phyloP scores from a whole-genome alignment of 169 alveolate species.

The Cryptosporidium ryanae region DNA sequence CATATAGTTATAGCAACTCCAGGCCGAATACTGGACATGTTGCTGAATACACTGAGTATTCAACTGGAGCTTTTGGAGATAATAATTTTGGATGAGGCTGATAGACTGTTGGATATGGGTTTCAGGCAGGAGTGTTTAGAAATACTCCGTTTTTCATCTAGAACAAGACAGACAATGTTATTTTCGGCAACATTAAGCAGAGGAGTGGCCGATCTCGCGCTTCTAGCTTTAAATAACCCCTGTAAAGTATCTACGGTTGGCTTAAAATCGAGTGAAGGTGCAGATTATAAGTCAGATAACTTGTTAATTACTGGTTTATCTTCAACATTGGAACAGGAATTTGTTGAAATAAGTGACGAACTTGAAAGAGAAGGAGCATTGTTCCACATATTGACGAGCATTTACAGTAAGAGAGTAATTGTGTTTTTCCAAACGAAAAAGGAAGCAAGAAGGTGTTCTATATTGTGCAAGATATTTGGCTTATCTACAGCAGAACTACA shows the following conservation, averaged over 20 bases:
- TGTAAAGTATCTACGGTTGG: conserved; percentile 64
- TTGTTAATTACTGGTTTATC: conserved; percentile 76
- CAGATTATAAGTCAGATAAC: conserved; percentile 1
- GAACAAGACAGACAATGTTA: conserved; percentile 86
- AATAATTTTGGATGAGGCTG: conserved; percentile 95
- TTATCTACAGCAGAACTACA: conserved; percentile 93
- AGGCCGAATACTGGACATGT: conserved; percentile 96
- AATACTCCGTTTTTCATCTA: conserved; percentile 77
- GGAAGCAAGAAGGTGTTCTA: conserved; percentile 90
- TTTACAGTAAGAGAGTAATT: conserved; percentile 80
- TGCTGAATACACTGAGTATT: conserved; percentile 78
- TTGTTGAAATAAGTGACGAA: conserved; percentile 76
- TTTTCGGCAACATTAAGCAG: conserved; percentile 91
- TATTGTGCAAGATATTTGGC: conserved; percentile 86
- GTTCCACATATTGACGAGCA: conserved; percentile 78
- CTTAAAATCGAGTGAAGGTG: not conserved
- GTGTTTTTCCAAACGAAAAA: conserved; percentile 90
- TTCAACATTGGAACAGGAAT: conserved; percentile 78
- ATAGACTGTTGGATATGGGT: conserved; percentile 94
- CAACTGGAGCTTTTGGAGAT: conserved; percentile 88
- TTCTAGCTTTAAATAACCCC: conserved; percentile 85
- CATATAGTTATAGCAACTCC: conserved; percentile 98
- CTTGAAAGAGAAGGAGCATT: conserved; percentile 81
- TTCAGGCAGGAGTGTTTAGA: conserved; percentile 88
- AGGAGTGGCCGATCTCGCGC: conserved; percentile 86